A percentile compares a stretch with the other conserved stretches of the same genome.
phyloP scores from a whole-genome alignment of 1,139 yeast species.

The Nakaseomyces kungkrabaensis region DNA sequence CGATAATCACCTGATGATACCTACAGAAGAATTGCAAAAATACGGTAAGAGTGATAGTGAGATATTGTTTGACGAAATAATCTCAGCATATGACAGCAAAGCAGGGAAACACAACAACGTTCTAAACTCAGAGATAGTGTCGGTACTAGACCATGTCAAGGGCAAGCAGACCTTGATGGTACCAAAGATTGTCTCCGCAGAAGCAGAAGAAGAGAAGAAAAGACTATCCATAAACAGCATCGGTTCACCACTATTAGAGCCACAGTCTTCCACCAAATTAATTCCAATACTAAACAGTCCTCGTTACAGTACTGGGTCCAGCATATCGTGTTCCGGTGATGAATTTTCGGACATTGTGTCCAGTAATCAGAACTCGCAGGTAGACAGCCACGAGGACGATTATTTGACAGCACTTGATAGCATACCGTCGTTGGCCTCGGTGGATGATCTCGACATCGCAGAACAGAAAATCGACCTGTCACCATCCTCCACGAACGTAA shows the following conservation, averaged over 20 bases:
- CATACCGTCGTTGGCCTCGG: conserved; percentile 8
- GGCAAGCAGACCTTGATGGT: conserved; percentile 5
- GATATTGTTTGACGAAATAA: conserved; percentile 20
- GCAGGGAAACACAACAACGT: conserved; percentile 2
- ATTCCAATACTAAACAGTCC: conserved; percentile 14
- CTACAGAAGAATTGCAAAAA: conserved; percentile 1
- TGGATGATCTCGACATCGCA: conserved; percentile 6
- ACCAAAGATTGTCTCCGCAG: neutral
- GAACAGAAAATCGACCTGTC: conserved; percentile 2
- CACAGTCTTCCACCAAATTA: conserved; percentile 6
- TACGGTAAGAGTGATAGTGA: conserved; percentile 14
- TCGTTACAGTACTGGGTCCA: conserved; percentile 14
- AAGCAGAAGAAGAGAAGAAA: neutral
- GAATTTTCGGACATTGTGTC: conserved; percentile 15
- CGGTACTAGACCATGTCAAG: conserved; percentile 15
- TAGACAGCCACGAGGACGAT: conserved; percentile 7
- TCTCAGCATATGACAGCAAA: conserved; percentile 14
- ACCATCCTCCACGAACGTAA: conserved; percentile 5
- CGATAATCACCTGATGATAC: neutral
- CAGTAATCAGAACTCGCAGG: neutral
- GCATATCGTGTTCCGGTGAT: conserved; percentile 21
- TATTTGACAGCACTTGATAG: conserved; percentile 12
- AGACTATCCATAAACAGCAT: conserved; percentile 1
- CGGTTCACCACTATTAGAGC: conserved; percentile 5
- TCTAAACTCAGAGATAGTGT: conserved; percentile 12